These are phyloP conservation scores for Mucor lusitanicus DNA, from an alignment of 371 early-diverging fungal species.

Conservation along the genomic window DNA sequence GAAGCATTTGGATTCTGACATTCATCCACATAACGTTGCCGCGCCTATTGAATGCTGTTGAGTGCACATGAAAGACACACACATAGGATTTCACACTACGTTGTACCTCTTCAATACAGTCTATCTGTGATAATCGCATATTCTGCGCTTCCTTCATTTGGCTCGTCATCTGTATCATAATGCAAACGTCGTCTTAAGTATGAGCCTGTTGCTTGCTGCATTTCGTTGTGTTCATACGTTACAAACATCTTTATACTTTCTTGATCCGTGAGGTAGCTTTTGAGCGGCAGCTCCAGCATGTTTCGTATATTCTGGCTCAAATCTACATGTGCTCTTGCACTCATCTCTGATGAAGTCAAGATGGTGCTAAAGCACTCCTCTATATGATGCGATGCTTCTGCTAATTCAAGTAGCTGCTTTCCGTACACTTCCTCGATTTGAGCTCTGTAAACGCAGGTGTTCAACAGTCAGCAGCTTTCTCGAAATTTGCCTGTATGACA, in stretches of 20 bases:
- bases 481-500: neutral
- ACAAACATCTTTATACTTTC: constrained; percentile 6
- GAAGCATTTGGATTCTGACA: constrained; percentile 1
- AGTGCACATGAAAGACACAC: neutral
- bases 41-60: neutral
- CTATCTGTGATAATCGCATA: neutral
- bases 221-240: neutral
- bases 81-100: too few relatives aligned
- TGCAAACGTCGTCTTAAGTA: neutral
- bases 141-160: constrained; percentile 13
- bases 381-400: neutral
- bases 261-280: neutral
- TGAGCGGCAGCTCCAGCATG: constrained; percentile 6
- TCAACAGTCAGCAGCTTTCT: neutral
- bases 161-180: neutral
- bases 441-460: neutral
- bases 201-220: neutral
- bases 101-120: constrained; percentile 8
- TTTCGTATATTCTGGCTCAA: constrained; percentile 15
- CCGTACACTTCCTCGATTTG: constrained; percentile 18
- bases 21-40: constrained; percentile 6
- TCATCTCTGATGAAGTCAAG: constrained; percentile 12
- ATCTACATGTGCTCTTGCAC: constrained; percentile 19
- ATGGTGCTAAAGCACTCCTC: constrained; percentile 6
- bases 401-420: constrained; percentile 6